A percentile compares a stretch with the other conserved stretches of the same genome.
Evolutionary conservation across 2,329 filamentous ascomycete genomes (phyloP).

Genomic region (Celoporthe dispersa): DNA sequence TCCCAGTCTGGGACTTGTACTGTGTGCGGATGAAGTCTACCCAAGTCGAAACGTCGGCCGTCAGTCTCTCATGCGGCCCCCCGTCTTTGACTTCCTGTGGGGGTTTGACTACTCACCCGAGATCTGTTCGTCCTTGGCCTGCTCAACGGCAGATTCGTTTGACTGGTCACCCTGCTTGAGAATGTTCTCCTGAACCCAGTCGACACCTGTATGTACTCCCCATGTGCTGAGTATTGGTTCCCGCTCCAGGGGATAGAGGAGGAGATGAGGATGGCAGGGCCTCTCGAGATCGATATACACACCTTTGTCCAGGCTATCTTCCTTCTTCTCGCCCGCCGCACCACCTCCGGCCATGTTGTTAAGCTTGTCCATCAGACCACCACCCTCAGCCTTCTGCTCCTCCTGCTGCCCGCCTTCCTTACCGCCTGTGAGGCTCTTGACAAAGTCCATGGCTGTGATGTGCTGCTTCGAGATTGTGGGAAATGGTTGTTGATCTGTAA

Average conservation of each 20-base stretch:
- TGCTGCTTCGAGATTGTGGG: background rate
- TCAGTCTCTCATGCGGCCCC: background rate
- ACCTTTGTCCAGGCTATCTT: constrained; percentile 85
- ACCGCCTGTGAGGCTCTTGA: constrained; percentile 55
- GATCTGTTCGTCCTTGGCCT: constrained; percentile 83
- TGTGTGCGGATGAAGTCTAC: constrained; percentile 71
- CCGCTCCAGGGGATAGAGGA: background rate
- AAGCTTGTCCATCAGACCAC: constrained; percentile 71
- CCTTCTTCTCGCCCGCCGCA: constrained; percentile 76
- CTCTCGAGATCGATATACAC: background rate
- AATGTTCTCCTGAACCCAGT: constrained; percentile 77
- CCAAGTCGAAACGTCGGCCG: background rate
- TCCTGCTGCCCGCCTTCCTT: constrained; percentile 37
- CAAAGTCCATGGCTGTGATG: constrained; percentile 53
- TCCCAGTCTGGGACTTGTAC: constrained; percentile 72
- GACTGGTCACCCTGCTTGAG: constrained; percentile 71
- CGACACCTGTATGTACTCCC: constrained; percentile 65
- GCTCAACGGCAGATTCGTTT: constrained; percentile 75
- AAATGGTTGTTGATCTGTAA: background rate
- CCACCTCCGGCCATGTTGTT: constrained; percentile 76
- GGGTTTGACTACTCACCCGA: constrained; percentile 19
- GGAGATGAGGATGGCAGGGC: background rate
- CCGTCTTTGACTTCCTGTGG: background rate
- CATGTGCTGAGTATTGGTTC: constrained; percentile 10
- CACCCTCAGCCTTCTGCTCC: constrained; percentile 53